Conservation (phyloP, 768 basidiomycete genomes). For the Boletus subcaerulescens region DNA sequence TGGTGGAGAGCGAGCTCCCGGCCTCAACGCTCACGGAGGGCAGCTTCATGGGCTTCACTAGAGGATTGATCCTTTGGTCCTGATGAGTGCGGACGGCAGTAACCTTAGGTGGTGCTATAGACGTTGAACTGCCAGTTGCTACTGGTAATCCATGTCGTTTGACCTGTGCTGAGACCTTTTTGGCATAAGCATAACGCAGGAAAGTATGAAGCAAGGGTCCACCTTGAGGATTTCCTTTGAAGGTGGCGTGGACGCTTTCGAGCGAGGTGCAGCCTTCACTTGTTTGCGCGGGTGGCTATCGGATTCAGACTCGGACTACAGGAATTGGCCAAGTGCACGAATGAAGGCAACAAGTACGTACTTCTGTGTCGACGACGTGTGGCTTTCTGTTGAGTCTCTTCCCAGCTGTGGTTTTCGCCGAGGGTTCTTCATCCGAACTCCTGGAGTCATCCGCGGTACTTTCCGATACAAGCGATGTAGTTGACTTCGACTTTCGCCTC, state of each 20-base stretch:
- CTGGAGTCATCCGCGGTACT: slow-evolving; percentile 7
- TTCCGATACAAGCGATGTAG: slow-evolving; percentile 3
- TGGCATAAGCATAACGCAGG: background rate
- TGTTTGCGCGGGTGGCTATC: slow-evolving; percentile 3
- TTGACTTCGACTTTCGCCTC: slow-evolving; percentile 14
- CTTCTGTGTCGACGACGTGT: slow-evolving; percentile 9
- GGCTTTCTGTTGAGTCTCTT: slow-evolving; percentile 6
- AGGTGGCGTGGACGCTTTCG: background rate
- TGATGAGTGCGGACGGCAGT: slow-evolving; percentile 26
- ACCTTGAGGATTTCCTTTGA: slow-evolving; percentile 15
- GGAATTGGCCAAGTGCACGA: background rate
- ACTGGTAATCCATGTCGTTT: slow-evolving; percentile 9
- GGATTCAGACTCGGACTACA: slow-evolving; percentile 20
- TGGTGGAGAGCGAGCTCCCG: slow-evolving; percentile 46
- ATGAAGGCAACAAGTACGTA: slow-evolving; percentile 5
- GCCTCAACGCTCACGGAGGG: slow-evolving; percentile 21
- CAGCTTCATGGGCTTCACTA: slow-evolving; percentile 32
- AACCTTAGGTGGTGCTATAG: slow-evolving; percentile 15
- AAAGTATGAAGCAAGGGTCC: background rate
- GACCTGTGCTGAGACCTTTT: slow-evolving; percentile 1
- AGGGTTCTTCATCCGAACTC: slow-evolving; percentile 6
- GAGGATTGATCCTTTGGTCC: slow-evolving; percentile 28
- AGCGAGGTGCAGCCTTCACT: background rate
- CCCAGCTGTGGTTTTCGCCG: background rate
- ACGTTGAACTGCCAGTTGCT: background rate